Conservation (phyloP, 371 early-diverging fungal genomes). For the Mortierella sp. region DNA sequence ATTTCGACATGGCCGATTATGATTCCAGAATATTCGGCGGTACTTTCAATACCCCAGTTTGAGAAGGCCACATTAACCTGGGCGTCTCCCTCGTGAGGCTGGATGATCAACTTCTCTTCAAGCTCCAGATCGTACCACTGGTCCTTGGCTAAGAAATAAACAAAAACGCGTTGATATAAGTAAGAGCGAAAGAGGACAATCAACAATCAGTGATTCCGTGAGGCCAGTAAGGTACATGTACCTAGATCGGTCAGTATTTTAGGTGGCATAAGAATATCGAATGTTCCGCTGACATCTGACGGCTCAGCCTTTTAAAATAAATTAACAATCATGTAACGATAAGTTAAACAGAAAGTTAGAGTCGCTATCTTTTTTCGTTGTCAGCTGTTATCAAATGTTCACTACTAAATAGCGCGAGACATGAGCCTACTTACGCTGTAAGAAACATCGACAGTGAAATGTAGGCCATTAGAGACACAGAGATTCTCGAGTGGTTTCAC, state of each 20-base stretch:
- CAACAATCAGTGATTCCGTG: neutral
- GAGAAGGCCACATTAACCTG: slow-evolving; percentile 19
- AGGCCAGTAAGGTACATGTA: slow-evolving; percentile 16
- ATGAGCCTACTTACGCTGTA: slow-evolving; percentile 32
- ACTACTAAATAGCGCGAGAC: neutral
- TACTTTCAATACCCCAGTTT: slow-evolving; percentile 17
- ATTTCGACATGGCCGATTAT: slow-evolving; percentile 36
- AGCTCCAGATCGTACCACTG: slow-evolving; percentile 42
- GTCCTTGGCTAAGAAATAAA: slow-evolving; percentile 18
- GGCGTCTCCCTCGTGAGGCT: slow-evolving; percentile 29
- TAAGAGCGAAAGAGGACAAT: neutral
- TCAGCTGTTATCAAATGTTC: too few relatives aligned
- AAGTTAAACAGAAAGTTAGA: too few relatives aligned
- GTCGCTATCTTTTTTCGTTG: too few relatives aligned
- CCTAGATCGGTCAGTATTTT: slow-evolving; percentile 28
- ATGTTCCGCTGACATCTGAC: slow-evolving; percentile 35
- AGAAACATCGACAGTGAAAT: slow-evolving; percentile 35
- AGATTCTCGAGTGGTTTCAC: slow-evolving; percentile 33
- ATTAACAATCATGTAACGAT: neutral
- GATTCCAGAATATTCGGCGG: slow-evolving; percentile 31
- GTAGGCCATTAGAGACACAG: slow-evolving; percentile 35
- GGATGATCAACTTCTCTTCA: slow-evolving; percentile 39
- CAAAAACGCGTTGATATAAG: neutral
- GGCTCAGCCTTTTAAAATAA: slow-evolving; percentile 27
- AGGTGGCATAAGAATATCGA: slow-evolving; percentile 39